These are phyloP conservation scores for Tricholoma saponaceum DNA, from an alignment of 768 basidiomycete genomes.

Conservation along the genomic window DNA sequence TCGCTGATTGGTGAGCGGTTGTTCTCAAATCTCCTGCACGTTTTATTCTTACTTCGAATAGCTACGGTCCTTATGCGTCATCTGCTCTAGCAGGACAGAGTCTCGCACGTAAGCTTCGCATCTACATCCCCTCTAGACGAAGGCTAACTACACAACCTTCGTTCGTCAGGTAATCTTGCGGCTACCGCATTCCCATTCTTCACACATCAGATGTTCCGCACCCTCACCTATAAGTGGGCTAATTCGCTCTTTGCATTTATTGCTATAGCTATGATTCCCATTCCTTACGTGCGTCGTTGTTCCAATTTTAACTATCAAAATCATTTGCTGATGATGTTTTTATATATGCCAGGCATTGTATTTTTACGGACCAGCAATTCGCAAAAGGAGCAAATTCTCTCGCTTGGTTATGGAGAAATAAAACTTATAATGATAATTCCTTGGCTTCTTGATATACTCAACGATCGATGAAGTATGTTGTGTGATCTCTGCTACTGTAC, in stretches of 20 bases:
- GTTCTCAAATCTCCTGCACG: neutral
- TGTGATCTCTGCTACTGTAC: too few relatives aligned
- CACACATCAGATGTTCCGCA: conserved; percentile 52
- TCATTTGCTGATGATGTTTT: neutral
- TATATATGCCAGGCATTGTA: conserved; percentile 30
- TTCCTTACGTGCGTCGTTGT: conserved; percentile 46
- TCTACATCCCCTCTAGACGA: neutral
- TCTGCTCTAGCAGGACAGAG: conserved; percentile 69
- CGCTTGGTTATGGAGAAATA: conserved; percentile 30
- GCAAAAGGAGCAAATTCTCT: conserved; percentile 37
- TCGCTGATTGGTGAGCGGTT: conserved; percentile 54
- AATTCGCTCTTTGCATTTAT: conserved; percentile 53
- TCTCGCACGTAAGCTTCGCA: conserved; percentile 41
- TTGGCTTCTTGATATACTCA: too few relatives aligned
- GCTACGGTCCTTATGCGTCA: conserved; percentile 61
- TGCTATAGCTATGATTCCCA: conserved; percentile 48
- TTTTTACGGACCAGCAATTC: conserved; percentile 38
- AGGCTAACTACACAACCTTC: neutral
- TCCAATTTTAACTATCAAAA: neutral
- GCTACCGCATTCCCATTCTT: conserved; percentile 60
- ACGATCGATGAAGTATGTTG: too few relatives aligned
- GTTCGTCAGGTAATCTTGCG: conserved; percentile 41
- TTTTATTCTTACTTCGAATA: conserved; percentile 4
- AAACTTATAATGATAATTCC: neutral
- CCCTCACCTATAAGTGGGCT: conserved; percentile 56